Evolutionary conservation across 2,329 filamentous ascomycete genomes (phyloP), one percentile per base, ranked within the genome.

Genomic region (Penicillium sp.): DNA sequence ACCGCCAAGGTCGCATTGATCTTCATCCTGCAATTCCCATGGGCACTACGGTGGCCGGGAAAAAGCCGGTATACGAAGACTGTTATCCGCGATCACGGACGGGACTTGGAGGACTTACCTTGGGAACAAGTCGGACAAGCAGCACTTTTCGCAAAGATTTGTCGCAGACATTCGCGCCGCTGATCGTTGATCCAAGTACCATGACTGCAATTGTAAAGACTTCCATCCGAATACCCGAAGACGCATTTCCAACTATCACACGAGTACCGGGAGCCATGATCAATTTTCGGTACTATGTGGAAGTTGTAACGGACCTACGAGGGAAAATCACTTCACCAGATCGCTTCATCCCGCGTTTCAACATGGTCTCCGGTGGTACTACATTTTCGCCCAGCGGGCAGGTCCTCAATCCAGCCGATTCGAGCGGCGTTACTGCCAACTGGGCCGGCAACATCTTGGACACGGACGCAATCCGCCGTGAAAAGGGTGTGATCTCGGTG

Each of bases 71-170:
- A 59, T 90, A 89, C 67, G 89, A 93, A 65, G 91, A 96, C 59
- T 90, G 89, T 68, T 96, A 93, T 70, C 92, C 93, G 5, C 90
- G 88, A 67, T 96, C 92, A 2, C 87, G 89, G 60, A 96, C 92
- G 0, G 93, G 92, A 0, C 82, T 97, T 8, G 90, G 90, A 17
- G 93, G 93, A 0, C 79, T 97, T 29, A 96, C 93, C 1, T 81
- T 97, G 41, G 91, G 90, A 1, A 94, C 91, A 1, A 89, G 90
- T 7, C 89, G 91, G 38, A 93, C 92, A 2, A 93, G 87, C 71
- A 94, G 93, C 73, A 84, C 94, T n/a, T 97, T 97, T 72, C 89
- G 94, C 53, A 97, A 97, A 73, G 94, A 99, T 72, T 79, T 99
- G 4, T 89, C 90, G 5, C 94, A 99, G 73, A 88, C 89, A 1